These are phyloP conservation scores for Mycena citricolor DNA, from an alignment of 1,284 basidiomycete genomes.

Conservation along the genomic window DNA sequence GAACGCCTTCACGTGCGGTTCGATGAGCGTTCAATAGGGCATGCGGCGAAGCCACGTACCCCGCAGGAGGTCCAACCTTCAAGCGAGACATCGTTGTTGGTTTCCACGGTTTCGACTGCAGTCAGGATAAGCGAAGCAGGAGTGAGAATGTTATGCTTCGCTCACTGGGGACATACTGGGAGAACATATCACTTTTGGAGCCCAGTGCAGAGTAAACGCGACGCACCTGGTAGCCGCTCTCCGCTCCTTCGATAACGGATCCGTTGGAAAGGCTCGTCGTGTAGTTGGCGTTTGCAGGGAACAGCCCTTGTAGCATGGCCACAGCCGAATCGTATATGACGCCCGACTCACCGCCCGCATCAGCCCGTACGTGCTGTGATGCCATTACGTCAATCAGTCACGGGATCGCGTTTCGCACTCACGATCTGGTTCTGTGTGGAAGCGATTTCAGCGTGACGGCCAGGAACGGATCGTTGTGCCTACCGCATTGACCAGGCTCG, in stretches of 20 bases:
- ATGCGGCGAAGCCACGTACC: conserved; percentile 24
- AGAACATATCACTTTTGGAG: not conserved
- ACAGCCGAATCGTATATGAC: conserved; percentile 69
- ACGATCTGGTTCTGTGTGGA: conserved; percentile 42
- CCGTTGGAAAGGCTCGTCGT: conserved; percentile 71
- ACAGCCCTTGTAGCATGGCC: conserved; percentile 72
- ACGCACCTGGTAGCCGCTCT: conserved; percentile 69
- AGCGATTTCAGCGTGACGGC: no score
- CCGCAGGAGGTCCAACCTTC: conserved; percentile 40
- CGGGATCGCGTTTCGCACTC: conserved; percentile 1
- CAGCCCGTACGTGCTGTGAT: conserved; percentile 58
- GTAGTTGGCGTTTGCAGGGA: conserved; percentile 54
- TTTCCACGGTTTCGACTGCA: conserved; percentile 58
- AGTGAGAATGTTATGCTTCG: conserved; percentile 27
- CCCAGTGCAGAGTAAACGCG: not conserved
- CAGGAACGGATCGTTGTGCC: no score
- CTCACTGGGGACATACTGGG: conserved; percentile 63
- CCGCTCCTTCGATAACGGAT: conserved; percentile 62
- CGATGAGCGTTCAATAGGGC: not conserved
- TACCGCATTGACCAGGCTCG: conserved; percentile 53
- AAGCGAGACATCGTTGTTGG: conserved; percentile 40
- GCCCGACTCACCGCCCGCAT: conserved; percentile 75
- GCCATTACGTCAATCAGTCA: conserved; percentile 21
- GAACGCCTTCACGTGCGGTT: conserved; percentile 43
- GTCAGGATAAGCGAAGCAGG: no score